Conservation (phyloP, 352 stramenopile genomes). For the Phytophthora multivora region DNA sequence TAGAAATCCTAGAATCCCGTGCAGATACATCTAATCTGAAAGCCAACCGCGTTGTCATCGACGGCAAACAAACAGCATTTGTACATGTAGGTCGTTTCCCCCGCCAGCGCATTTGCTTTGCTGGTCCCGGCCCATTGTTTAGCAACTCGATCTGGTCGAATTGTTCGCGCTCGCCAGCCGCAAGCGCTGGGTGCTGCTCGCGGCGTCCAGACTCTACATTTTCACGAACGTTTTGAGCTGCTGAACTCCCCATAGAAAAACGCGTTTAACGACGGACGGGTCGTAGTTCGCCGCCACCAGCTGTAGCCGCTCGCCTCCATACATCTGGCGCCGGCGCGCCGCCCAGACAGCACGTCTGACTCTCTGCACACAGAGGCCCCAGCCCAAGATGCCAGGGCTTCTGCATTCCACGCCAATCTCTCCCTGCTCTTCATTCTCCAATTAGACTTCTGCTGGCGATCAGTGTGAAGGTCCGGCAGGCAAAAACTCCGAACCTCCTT, state of each 20-base stretch:
- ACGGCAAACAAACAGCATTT: no score
- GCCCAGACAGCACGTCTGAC: constrained; percentile 26
- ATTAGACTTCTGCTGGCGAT: constrained; percentile 33
- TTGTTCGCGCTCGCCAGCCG: constrained; percentile 12
- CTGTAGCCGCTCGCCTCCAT: constrained; percentile 4
- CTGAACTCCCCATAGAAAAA: constrained; percentile 13
- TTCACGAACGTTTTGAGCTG: not conserved
- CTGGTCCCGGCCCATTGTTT: constrained; percentile 6
- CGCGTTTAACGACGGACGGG: constrained; percentile 7
- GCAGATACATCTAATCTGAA: constrained; percentile 18
- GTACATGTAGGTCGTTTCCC: no score
- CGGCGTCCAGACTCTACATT: constrained; percentile 17
- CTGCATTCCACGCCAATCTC: constrained; percentile 7
- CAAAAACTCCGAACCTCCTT: not conserved
- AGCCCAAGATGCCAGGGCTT: constrained; percentile 17
- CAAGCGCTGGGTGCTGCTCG: constrained; percentile 1
- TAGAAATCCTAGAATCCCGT: constrained; percentile 16
- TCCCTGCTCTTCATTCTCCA: constrained; percentile 33
- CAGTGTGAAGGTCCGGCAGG: constrained; percentile 2
- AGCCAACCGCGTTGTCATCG: no score
- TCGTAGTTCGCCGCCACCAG: constrained; percentile 26
- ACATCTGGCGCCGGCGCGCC: constrained; percentile 16
- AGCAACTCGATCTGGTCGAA: constrained; percentile 5
- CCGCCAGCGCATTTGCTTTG: not conserved
- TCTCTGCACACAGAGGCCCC: constrained; percentile 25